A percentile compares a stretch with the other conserved stretches of the same genome.
phyloP scores from a whole-genome alignment of 2,329 filamentous ascomycete genomes.

The Trichoderma sp. region DNA sequence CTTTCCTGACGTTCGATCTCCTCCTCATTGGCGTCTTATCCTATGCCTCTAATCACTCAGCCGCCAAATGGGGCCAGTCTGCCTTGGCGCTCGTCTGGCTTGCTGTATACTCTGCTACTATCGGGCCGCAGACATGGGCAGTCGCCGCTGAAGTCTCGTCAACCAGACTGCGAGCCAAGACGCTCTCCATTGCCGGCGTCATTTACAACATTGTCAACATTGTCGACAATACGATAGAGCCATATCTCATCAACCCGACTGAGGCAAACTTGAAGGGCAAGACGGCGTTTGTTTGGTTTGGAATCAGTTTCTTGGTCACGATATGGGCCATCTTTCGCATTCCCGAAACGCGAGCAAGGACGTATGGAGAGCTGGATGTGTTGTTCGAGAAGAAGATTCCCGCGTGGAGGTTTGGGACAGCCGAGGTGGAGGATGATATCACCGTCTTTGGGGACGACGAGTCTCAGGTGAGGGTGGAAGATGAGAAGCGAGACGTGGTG shows the following conservation, averaged over 20 bases:
- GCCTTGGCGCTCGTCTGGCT: constrained; percentile 28
- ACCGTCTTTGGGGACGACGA: constrained; percentile 9
- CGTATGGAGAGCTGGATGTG: constrained; percentile 34
- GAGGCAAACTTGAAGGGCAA: constrained; percentile 39
- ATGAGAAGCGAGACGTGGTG: constrained; percentile 15
- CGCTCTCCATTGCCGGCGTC: constrained; percentile 31
- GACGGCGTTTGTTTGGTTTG: constrained; percentile 33
- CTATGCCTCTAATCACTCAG: constrained; percentile 5
- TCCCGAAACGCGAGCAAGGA: constrained; percentile 34
- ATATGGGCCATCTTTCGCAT: constrained; percentile 33
- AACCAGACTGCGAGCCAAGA: constrained; percentile 27
- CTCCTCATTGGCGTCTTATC: constrained; percentile 24
- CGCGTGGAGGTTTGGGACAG: constrained; percentile 36
- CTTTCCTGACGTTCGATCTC: constrained; percentile 20
- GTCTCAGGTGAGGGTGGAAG: not conserved
- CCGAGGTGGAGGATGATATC: constrained; percentile 13
- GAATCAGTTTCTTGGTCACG: constrained; percentile 25
- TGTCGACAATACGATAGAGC: constrained; percentile 31
- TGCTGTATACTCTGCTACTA: constrained; percentile 22
- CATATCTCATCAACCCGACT: constrained; percentile 40
- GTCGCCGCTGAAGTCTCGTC: constrained; percentile 25
- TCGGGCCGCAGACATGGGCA: constrained; percentile 26
- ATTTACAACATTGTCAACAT: constrained; percentile 30
- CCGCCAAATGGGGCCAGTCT: constrained; percentile 28
- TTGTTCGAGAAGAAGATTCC: constrained; percentile 34